Conservation (phyloP, 2,329 filamentous ascomycete species). For the Xylaria sp. region DNA sequence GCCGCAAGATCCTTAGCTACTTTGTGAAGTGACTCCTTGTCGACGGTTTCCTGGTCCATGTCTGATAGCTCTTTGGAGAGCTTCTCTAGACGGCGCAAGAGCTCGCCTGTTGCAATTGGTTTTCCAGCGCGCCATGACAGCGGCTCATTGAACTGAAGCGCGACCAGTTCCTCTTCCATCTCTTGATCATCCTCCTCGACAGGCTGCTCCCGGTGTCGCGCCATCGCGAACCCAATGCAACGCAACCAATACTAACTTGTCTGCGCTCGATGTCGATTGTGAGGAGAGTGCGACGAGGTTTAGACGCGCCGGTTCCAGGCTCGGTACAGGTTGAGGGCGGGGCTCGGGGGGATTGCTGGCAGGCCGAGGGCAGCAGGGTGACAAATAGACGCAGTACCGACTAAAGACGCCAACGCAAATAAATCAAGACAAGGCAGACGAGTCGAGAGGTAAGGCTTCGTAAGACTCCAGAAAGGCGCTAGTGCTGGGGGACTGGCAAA, state of each 20-base stretch:
- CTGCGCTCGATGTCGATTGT: background rate
- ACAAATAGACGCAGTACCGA: background rate
- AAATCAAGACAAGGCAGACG: background rate
- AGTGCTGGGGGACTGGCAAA: conserved; percentile 2
- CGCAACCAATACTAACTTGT: background rate
- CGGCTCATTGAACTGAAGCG: conserved; percentile 80
- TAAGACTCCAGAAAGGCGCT: background rate
- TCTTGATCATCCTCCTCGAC: conserved; percentile 48
- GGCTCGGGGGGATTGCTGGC: conserved; percentile 5
- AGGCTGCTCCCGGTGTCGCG: conserved; percentile 47
- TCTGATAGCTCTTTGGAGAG: conserved; percentile 83
- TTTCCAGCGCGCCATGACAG: conserved; percentile 92
- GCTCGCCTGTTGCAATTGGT: conserved; percentile 81
- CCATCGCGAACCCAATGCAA: conserved; percentile 39
- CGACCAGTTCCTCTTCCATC: conserved; percentile 47
- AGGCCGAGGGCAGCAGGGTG: background rate
- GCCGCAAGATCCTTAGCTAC: conserved; percentile 86
- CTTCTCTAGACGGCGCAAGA: conserved; percentile 79
- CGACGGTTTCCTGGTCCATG: conserved; percentile 84
- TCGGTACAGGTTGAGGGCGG: conserved; percentile 18
- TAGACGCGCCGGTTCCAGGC: background rate
- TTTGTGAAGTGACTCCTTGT: conserved; percentile 80
- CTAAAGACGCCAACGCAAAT: background rate
- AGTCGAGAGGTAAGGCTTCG: background rate
- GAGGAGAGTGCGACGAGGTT: background rate